A percentile compares a stretch with the other conserved stretches of the same genome.
These are phyloP conservation scores for Aureobasidium lini DNA, from an alignment of 2,329 filamentous ascomycete genomes.

Conservation along the genomic window DNA sequence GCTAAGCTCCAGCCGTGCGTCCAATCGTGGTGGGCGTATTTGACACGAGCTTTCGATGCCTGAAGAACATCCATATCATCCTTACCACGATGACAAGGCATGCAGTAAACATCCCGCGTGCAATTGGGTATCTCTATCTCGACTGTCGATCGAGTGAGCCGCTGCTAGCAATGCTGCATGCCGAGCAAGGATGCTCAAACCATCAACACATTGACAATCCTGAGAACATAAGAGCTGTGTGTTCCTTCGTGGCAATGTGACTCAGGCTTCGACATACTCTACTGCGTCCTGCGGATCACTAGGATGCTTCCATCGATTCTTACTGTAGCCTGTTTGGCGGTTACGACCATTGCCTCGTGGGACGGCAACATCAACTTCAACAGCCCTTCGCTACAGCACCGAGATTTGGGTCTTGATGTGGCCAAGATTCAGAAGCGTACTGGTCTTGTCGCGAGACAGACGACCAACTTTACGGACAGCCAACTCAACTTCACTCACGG, in stretches of 20 bases:
- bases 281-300: background rate
- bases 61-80: background rate
- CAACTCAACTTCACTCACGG: constrained; percentile 59
- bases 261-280: background rate
- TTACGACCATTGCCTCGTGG: background rate
- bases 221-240: background rate
- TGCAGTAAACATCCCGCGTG: background rate
- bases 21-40: background rate
- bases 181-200: background rate
- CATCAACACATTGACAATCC: background rate
- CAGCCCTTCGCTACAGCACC: background rate
- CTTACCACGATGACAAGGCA: background rate
- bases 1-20: background rate
- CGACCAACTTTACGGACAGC: constrained; percentile 34
- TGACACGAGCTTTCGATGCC: background rate
- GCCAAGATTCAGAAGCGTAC: constrained; percentile 2
- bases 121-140: background rate
- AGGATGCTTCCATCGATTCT: background rate
- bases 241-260: background rate
- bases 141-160: background rate
- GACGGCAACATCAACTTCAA: constrained; percentile 3
- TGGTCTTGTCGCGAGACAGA: background rate
- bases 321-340: background rate
- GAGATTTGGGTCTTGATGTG: background rate
- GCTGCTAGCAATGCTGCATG: background rate